These are phyloP conservation scores for Fusarium pininemorale DNA, from an alignment of 2,329 filamentous ascomycete genomes.

Conservation along the genomic window DNA sequence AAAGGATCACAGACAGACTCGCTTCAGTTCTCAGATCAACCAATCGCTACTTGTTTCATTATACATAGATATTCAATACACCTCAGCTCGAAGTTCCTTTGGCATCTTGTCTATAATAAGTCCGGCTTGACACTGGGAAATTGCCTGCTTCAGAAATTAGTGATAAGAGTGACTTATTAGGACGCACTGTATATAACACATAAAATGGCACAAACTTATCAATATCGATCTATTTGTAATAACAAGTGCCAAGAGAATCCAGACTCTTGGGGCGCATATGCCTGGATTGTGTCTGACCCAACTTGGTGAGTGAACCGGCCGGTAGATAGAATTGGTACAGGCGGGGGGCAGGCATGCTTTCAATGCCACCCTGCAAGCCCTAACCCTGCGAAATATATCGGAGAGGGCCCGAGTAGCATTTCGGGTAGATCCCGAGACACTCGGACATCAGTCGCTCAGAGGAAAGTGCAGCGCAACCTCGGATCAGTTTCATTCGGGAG, in stretches of 20 bases:
- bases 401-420: background rate
- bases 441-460: background rate
- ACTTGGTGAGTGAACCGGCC: background rate
- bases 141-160: background rate
- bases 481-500: background rate
- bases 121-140: too few relatives aligned
- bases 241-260: background rate
- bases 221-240: background rate
- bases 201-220: background rate
- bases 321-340: background rate
- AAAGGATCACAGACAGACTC: background rate
- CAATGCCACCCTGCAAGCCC: background rate
- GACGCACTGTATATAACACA: too few relatives aligned
- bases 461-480: too few relatives aligned
- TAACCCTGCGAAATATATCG: background rate
- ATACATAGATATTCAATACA: background rate
- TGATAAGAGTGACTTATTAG: background rate
- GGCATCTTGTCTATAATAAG: accelerated
- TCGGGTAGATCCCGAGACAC: background rate
- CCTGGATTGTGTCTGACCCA: background rate
- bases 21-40: background rate
- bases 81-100: too few relatives aligned
- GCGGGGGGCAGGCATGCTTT: background rate
- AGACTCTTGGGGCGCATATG: background rate
- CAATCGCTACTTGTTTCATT: too few relatives aligned